These are phyloP conservation scores for Entomortierella chlamydospora DNA, from an alignment of 192 early-diverging fungal species.

Conservation along the genomic window DNA sequence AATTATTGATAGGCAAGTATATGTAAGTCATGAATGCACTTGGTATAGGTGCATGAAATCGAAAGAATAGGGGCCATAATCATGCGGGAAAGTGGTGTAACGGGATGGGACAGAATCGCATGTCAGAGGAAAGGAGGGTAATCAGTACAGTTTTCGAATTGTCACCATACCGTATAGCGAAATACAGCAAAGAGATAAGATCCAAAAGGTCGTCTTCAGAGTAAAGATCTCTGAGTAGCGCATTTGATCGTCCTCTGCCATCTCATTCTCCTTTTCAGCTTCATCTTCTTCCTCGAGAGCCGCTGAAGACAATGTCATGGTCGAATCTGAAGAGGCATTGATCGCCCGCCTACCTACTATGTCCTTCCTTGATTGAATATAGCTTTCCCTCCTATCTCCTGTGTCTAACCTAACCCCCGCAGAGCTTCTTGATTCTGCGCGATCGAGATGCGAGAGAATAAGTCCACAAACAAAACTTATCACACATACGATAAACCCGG, in stretches of 20 bases:
- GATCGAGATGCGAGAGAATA: constrained; percentile 58
- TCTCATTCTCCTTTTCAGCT: constrained; percentile 40
- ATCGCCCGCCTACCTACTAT: constrained; percentile 30
- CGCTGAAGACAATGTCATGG: constrained; percentile 43
- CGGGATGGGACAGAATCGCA: too few relatives aligned
- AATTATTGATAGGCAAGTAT: background rate
- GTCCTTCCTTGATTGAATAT: constrained; percentile 18
- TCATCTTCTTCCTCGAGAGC: constrained; percentile 42
- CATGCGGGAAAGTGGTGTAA: too few relatives aligned
- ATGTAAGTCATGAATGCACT: background rate
- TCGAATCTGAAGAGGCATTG: constrained; percentile 36
- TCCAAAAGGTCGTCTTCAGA: constrained; percentile 42
- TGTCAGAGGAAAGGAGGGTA: background rate
- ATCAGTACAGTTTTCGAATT: background rate
- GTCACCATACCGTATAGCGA: constrained; percentile 33
- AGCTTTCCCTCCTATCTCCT: constrained; percentile 9
- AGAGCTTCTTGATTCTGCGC: constrained; percentile 51
- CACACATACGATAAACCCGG: constrained; percentile 61
- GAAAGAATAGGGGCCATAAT: constrained; percentile 10
- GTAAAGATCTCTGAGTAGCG: constrained; percentile 26
- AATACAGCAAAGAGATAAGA: constrained; percentile 30
- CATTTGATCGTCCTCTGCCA: constrained; percentile 53
- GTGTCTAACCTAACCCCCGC: constrained; percentile 57
- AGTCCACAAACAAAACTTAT: constrained; percentile 54
- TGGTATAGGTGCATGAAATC: too few relatives aligned